Percentiles rank a stretch among this genome's conserved stretches.
phyloP scores from a whole-genome alignment of 495 filamentous ascomycete genomes.

The Tuber melanosporum region DNA sequence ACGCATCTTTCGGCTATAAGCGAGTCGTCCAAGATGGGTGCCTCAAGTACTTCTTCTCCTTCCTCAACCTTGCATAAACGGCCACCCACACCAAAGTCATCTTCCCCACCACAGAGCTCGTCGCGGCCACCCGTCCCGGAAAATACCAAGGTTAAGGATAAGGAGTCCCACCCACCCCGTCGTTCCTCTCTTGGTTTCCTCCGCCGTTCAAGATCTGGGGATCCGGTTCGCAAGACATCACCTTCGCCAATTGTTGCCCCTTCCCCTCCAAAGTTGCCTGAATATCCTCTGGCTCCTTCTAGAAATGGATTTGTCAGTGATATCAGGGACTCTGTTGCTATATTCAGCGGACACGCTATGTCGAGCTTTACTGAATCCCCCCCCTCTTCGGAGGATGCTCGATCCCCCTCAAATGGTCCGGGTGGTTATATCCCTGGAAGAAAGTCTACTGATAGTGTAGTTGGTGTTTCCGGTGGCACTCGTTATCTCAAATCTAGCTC shows the following conservation, averaged over 20 bases:
- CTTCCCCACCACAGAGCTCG: slow-evolving; percentile 20
- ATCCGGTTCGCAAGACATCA: slow-evolving; percentile 62
- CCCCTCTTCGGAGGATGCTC: slow-evolving; percentile 46
- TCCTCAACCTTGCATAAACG: slow-evolving; percentile 21
- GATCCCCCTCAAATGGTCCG: slow-evolving; percentile 42
- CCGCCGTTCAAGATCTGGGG: slow-evolving; percentile 73
- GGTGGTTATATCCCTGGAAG: slow-evolving; percentile 39
- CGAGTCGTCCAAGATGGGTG: slow-evolving; percentile 18
- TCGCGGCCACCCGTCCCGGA: slow-evolving; percentile 28
- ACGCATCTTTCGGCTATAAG: slow-evolving; percentile 9
- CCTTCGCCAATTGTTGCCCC: slow-evolving; percentile 48
- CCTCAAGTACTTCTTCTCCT: slow-evolving; percentile 15
- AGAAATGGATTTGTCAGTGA: slow-evolving; percentile 67
- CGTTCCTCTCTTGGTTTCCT: slow-evolving; percentile 58
- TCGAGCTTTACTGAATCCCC: slow-evolving; percentile 37
- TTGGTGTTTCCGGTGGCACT: slow-evolving; percentile 18
- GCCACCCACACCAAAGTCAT: slow-evolving; percentile 28
- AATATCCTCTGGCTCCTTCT: slow-evolving; percentile 57
- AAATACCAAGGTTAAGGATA: slow-evolving; percentile 32
- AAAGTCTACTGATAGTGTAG: slow-evolving; percentile 46
- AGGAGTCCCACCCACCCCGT: slow-evolving; percentile 40
- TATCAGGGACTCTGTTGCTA: slow-evolving; percentile 59
- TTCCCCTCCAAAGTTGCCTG: slow-evolving; percentile 68
- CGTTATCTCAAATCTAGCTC: slow-evolving; percentile 34
- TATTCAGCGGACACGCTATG: slow-evolving; percentile 51